Conservation (phyloP, 192 early-diverging fungal genomes). For the Podila verticillata region DNA sequence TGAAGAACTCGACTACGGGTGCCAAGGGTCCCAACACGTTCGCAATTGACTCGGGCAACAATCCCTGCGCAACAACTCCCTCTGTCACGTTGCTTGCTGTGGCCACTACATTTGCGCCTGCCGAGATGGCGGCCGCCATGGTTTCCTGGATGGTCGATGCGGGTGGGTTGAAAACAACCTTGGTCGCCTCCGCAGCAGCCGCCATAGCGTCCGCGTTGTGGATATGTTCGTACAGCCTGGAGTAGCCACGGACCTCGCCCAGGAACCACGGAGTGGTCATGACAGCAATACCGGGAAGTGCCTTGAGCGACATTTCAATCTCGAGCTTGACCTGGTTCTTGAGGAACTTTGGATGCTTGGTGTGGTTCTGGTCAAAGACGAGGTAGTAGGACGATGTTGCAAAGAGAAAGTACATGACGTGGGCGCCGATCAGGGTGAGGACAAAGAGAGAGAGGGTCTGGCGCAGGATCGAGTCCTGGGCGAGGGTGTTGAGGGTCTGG, state of each 20-base stretch:
- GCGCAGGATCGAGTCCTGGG: conserved; percentile 74
- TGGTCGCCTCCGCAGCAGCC: conserved; percentile 41
- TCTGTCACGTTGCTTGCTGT: conserved; percentile 24
- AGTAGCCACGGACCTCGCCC: conserved; percentile 91
- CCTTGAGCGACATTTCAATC: conserved; percentile 79
- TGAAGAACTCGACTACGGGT: conserved; percentile 27
- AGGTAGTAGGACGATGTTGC: conserved; percentile 83
- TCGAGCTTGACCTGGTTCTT: conserved; percentile 91
- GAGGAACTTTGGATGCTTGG: conserved; percentile 94
- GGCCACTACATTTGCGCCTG: conserved; percentile 13
- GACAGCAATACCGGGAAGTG: conserved; percentile 83
- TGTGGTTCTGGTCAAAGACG: conserved; percentile 89
- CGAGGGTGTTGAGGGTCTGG: conserved; percentile 30
- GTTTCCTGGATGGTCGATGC: conserved; percentile 32
- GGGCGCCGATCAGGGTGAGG: conserved; percentile 75
- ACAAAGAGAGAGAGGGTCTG: conserved; percentile 79
- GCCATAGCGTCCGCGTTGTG: conserved; percentile 54
- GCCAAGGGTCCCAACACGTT: conserved; percentile 26
- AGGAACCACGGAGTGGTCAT: conserved; percentile 93
- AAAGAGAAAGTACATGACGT: conserved; percentile 84
- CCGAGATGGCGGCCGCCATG: conserved; percentile 32
- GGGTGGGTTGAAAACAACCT: conserved; percentile 15
- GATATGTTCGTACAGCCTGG: conserved; percentile 72
- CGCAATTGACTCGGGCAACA: conserved; percentile 6
- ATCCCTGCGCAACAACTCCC: neutral